Conservation (phyloP, 2,329 filamentous ascomycete genomes). For the Botryotinia narcissicola region DNA sequence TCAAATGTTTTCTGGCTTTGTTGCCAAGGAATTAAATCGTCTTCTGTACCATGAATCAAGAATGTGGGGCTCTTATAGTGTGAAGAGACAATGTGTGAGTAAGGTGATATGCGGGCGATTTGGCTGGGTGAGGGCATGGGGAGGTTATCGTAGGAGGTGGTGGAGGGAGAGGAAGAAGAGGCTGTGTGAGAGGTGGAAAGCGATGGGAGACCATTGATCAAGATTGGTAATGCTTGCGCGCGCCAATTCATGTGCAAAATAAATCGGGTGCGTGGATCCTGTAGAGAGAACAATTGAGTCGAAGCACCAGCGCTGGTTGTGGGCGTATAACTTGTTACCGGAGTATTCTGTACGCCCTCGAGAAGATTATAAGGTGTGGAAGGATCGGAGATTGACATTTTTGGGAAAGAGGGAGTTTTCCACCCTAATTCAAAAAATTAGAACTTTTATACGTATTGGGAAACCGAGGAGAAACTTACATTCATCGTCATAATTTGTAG, state of each 20-base stretch:
- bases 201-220: constrained; percentile 36
- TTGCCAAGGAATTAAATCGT: constrained; percentile 41
- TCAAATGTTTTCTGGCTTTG: constrained; percentile 32
- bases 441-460: neutral
- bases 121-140: constrained; percentile 11
- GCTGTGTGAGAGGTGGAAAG: neutral
- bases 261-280: constrained; percentile 42
- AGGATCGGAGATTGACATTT: neutral
- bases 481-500: neutral
- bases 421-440: neutral
- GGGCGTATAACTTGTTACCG: neutral
- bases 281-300: constrained; percentile 21
- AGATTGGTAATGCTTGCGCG: constrained; percentile 40
- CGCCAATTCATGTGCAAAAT: constrained; percentile 46
- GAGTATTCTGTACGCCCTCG: neutral
- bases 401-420: neutral
- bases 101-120: constrained; percentile 32
- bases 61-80: constrained; percentile 40
- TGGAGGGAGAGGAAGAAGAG: no score
- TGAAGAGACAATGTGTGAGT: constrained; percentile 37
- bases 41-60: constrained; percentile 36
- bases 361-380: neutral
- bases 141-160: neutral
- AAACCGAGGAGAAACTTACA: neutral
- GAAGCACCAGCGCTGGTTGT: neutral